Evolutionary conservation across 2,329 filamentous ascomycete genomes (phyloP).

Genomic region (Cladophialophora carrionii): DNA sequence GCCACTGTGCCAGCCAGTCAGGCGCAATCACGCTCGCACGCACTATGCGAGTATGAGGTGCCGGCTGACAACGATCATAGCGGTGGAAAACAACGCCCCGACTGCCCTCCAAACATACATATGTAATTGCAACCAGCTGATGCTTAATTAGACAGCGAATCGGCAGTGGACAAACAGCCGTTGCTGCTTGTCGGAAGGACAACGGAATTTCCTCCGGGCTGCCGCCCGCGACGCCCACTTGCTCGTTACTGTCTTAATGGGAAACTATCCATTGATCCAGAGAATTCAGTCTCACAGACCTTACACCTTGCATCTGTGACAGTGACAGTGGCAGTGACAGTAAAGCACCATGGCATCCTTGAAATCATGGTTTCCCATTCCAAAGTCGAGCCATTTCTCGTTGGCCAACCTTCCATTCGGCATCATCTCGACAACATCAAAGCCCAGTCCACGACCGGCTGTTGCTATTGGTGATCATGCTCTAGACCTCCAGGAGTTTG

Average conservation of each 20-base stretch:
- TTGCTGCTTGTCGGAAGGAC: not conserved
- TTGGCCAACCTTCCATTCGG: constrained; percentile 82
- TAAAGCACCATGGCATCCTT: constrained; percentile 41
- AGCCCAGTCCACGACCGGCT: constrained; percentile 64
- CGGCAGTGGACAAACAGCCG: constrained; percentile 1
- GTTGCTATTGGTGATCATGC: constrained; percentile 73
- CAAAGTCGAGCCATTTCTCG: constrained; percentile 68
- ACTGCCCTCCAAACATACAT: not conserved
- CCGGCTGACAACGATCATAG: not conserved
- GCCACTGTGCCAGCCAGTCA: not conserved
- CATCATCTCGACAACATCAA: constrained; percentile 68
- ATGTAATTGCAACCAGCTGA: not conserved
- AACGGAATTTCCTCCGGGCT: constrained; percentile 21
- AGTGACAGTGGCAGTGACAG: too few relatives aligned
- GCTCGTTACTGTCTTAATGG: constrained; percentile 3
- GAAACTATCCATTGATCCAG: constrained; percentile 10
- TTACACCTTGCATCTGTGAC: not conserved
- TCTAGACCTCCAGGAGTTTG: constrained; percentile 68
- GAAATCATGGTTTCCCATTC: constrained; percentile 64
- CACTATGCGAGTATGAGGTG: not conserved
- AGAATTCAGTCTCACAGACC: not conserved
- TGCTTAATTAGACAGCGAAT: constrained; percentile 2
- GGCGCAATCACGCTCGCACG: not conserved
- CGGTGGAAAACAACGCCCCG: not conserved
- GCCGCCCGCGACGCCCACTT: not conserved